Evolutionary conservation across 140 eudicot species (phyloP).

Genomic region (Erigeron philadelphicus): DNA sequence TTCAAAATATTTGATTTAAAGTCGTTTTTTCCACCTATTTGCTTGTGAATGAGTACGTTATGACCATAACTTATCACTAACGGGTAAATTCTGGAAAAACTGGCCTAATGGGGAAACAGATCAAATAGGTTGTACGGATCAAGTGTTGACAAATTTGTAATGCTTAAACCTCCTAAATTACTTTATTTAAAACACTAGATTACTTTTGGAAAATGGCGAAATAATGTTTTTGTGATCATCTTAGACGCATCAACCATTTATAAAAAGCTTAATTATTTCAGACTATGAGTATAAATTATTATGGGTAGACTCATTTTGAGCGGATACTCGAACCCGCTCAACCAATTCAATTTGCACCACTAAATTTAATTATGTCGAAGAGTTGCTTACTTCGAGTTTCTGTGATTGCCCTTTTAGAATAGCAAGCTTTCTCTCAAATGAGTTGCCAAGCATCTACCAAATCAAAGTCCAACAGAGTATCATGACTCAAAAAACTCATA

Average conservation of each 20-base stretch:
- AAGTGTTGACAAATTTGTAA: not conserved
- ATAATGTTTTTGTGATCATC: not conserved
- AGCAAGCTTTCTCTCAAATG: slow-evolving; percentile 72
- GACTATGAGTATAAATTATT: not conserved
- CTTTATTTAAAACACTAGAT: not conserved
- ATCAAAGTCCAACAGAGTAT: slow-evolving; percentile 11
- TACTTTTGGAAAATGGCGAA: not conserved
- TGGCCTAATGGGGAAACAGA: not conserved
- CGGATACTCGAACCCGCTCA: not conserved
- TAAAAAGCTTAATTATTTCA: not conserved
- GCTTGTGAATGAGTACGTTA: not conserved
- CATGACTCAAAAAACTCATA: not conserved
- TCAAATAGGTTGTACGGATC: not conserved
- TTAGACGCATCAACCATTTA: not conserved
- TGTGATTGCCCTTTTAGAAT: slow-evolving; percentile 50
- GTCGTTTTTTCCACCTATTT: not conserved
- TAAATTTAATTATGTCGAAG: not conserved
- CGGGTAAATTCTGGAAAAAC: not conserved
- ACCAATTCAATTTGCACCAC: not conserved
- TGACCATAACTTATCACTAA: not conserved
- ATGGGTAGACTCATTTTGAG: not conserved
- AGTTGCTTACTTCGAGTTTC: slow-evolving; percentile 52
- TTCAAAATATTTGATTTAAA: not conserved
- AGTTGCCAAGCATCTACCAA: slow-evolving; percentile 61
- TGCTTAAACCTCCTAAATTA: not conserved